These are phyloP conservation scores for Sungouiozyma ichnusensis DNA, from an alignment of 805 yeast genomes.

Conservation along the genomic window DNA sequence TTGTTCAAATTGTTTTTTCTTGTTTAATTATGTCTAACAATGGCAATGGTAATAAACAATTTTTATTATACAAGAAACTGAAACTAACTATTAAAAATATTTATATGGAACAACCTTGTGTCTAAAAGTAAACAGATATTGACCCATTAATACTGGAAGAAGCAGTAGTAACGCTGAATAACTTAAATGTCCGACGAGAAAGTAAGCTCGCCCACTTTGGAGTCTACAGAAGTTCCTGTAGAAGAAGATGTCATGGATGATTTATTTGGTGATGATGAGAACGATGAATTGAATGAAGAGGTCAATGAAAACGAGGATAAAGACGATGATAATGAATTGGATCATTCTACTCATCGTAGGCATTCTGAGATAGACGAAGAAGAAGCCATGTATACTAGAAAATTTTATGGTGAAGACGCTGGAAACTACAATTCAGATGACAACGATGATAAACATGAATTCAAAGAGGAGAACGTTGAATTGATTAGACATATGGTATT, in stretches of 20 bases:
- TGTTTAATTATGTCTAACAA: too few relatives aligned
- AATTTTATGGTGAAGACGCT: slow-evolving; percentile 27
- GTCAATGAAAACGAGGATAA: slow-evolving; percentile 14
- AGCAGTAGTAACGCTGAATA: background rate
- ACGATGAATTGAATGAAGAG: slow-evolving; percentile 14
- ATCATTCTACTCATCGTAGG: slow-evolving; percentile 13
- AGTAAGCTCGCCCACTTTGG: background rate
- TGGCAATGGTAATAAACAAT: background rate
- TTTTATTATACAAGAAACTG: background rate
- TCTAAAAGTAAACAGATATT: background rate
- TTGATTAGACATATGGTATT: slow-evolving; percentile 35
- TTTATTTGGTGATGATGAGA: slow-evolving; percentile 33
- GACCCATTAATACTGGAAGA: background rate
- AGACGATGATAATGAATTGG: slow-evolving; percentile 17
- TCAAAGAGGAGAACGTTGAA: slow-evolving; percentile 30
- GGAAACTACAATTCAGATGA: slow-evolving; percentile 25
- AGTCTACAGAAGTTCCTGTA: slow-evolving; percentile 5
- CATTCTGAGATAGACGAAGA: slow-evolving; percentile 29
- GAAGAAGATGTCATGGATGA: slow-evolving; percentile 33
- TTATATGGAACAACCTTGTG: too few relatives aligned
- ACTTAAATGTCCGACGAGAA: background rate
- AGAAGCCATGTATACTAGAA: slow-evolving; percentile 28
- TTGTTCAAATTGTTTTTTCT: background rate
- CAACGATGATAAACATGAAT: slow-evolving; percentile 22
- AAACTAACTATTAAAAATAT: too few relatives aligned